These are phyloP conservation scores for Solanum hybrid DNA, from an alignment of 305 asterid genomes.

Conservation along the genomic window DNA sequence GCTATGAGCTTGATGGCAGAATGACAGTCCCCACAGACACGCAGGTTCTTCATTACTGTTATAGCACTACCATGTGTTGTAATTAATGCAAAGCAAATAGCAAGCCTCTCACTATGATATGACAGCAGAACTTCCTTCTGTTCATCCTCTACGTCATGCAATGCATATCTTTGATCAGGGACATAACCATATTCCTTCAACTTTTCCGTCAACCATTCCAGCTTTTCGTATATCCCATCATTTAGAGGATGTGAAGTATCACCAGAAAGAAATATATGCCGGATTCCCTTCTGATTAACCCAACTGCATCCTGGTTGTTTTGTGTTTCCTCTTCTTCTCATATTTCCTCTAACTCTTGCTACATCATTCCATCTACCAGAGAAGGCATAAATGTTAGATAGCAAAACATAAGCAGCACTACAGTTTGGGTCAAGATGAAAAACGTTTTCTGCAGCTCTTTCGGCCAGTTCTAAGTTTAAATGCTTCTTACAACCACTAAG, in stretches of 20 bases:
- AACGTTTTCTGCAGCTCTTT: slow-evolving; percentile 45
- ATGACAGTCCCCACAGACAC: slow-evolving; percentile 53
- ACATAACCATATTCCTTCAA: slow-evolving; percentile 35
- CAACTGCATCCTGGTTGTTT: slow-evolving; percentile 73
- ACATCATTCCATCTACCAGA: slow-evolving; percentile 68
- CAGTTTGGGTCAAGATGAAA: slow-evolving; percentile 45
- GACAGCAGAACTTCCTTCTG: slow-evolving; percentile 37
- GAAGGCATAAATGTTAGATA: slow-evolving; percentile 65
- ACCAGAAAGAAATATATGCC: slow-evolving; percentile 34
- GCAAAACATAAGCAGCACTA: slow-evolving; percentile 45
- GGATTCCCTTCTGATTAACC: slow-evolving; percentile 37
- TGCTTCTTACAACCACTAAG: slow-evolving; percentile 65
- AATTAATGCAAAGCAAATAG: slow-evolving; percentile 37
- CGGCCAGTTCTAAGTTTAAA: slow-evolving; percentile 45
- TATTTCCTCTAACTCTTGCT: slow-evolving; percentile 43
- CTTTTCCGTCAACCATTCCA: slow-evolving; percentile 31
- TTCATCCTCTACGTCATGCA: slow-evolving; percentile 50
- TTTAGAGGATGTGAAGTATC: slow-evolving; percentile 32
- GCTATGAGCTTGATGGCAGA: slow-evolving; percentile 38
- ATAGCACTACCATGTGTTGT: slow-evolving; percentile 22
- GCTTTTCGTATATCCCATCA: slow-evolving; percentile 27
- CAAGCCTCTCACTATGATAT: slow-evolving; percentile 53
- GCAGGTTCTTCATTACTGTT: slow-evolving; percentile 49
- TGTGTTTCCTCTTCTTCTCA: slow-evolving; percentile 32
- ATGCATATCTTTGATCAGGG: slow-evolving; percentile 28